Evolutionary conservation across 805 yeast species (phyloP).

Genomic region (Monosporozyma aerobia): DNA sequence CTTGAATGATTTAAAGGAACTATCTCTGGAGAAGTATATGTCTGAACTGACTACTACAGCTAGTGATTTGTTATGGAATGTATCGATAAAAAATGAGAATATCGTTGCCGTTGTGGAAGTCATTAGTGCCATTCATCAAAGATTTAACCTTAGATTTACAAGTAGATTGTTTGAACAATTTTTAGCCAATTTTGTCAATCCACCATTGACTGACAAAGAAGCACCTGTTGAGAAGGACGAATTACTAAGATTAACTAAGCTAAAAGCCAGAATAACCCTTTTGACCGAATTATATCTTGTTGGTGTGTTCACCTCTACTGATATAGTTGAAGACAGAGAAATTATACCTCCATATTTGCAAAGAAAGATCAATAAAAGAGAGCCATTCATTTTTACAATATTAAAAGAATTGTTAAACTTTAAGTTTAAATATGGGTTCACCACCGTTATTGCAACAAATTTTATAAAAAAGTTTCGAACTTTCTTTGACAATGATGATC

Average conservation of each 20-base stretch:
- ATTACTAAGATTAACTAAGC: constrained; percentile 31
- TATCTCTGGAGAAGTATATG: constrained; percentile 65
- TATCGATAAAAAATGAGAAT: constrained; percentile 46
- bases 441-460: constrained; percentile 34
- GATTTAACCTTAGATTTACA: constrained; percentile 51
- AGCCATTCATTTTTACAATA: constrained; percentile 36
- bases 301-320: constrained; percentile 43
- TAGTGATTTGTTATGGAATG: constrained; percentile 49
- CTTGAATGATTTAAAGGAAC: constrained; percentile 49
- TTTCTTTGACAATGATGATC: constrained; percentile 27
- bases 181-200: constrained; percentile 33
- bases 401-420: constrained; percentile 38
- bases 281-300: constrained; percentile 49
- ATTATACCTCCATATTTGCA: constrained; percentile 38
- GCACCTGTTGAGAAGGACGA: constrained; percentile 36
- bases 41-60: constrained; percentile 58
- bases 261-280: constrained; percentile 41
- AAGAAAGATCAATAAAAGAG: constrained; percentile 28
- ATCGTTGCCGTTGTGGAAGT: constrained; percentile 56
- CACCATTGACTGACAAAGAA: constrained; percentile 10
- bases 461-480: constrained; percentile 42
- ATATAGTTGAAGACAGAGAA: constrained; percentile 33
- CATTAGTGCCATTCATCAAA: constrained; percentile 64
- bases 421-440: constrained; percentile 30
- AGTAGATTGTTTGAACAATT: constrained; percentile 37